These are phyloP conservation scores for Citrus cavaleriei DNA, from an alignment of 345 rosid genomes.

Conservation along the genomic window DNA sequence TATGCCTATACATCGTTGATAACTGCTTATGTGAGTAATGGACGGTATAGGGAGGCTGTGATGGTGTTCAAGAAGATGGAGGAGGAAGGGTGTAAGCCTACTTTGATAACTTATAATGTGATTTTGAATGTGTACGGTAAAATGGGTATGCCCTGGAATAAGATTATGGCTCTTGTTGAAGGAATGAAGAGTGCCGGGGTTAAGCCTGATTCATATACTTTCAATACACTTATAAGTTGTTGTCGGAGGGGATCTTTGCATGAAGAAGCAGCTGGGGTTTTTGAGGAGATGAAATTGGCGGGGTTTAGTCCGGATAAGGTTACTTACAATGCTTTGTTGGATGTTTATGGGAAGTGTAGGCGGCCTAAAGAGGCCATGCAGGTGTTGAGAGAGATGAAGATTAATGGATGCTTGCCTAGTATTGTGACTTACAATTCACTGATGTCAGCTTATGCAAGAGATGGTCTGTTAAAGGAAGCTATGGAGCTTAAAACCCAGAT, in stretches of 20 bases:
- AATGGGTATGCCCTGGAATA: slow-evolving; percentile 98
- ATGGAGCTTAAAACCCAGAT: slow-evolving; percentile 72
- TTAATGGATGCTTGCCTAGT: slow-evolving; percentile 58
- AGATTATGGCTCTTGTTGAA: slow-evolving; percentile 51
- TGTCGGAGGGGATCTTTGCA: slow-evolving; percentile 81
- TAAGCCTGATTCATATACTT: slow-evolving; percentile 72
- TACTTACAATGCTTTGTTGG: slow-evolving; percentile 74
- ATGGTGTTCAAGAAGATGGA: slow-evolving; percentile 73
- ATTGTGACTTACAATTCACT: slow-evolving; percentile 78
- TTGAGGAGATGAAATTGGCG: slow-evolving; percentile 64
- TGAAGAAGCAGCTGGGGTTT: slow-evolving; percentile 71
- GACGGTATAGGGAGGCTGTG: slow-evolving; percentile 83
- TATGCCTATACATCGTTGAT: slow-evolving; percentile 83
- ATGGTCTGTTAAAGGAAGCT: slow-evolving; percentile 74
- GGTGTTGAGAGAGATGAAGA: slow-evolving; percentile 81
- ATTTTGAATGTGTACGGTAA: slow-evolving; percentile 81
- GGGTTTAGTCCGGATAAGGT: slow-evolving; percentile 83
- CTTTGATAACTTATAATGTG: slow-evolving; percentile 85
- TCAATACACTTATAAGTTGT: slow-evolving; percentile 79
- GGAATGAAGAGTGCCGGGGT: slow-evolving; percentile 64
- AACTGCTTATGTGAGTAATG: slow-evolving; percentile 58
- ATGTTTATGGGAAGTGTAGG: slow-evolving; percentile 91
- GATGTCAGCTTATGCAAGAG: slow-evolving; percentile 84
- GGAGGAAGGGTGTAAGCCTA: slow-evolving; percentile 79
- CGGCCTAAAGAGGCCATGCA: slow-evolving; percentile 79